Evolutionary conservation across 2,329 filamentous ascomycete genomes (phyloP).

Genomic region (Dactylonectria estremocensis): DNA sequence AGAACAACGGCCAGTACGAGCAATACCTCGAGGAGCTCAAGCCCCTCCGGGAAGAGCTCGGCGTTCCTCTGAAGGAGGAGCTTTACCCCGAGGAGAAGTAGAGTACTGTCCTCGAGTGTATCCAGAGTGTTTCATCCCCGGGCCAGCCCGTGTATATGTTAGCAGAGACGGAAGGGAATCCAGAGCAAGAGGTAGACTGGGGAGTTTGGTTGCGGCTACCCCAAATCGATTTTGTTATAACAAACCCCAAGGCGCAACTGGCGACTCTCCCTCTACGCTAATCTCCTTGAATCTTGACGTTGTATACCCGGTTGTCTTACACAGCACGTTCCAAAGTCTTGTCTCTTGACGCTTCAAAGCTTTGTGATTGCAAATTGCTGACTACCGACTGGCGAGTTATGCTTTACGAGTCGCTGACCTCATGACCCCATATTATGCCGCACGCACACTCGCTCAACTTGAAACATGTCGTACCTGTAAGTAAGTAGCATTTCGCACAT

Average conservation of each 20-base stretch:
- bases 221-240: conserved; percentile 54
- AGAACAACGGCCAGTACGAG: conserved; percentile 98
- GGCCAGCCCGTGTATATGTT: conserved; percentile 57
- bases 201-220: conserved; percentile 50
- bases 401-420: conserved; percentile 1
- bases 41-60: conserved; percentile 92
- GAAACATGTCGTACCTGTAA: background rate
- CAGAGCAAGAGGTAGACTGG: conserved; percentile 50
- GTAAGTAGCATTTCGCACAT: conserved; percentile 18
- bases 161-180: conserved; percentile 47
- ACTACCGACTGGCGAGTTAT: background rate
- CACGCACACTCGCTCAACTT: background rate
- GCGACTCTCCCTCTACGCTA: conserved; percentile 42
- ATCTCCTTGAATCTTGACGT: conserved; percentile 42
- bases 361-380: background rate
- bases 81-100: conserved; percentile 81
- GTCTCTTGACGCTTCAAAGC: background rate
- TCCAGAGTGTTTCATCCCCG: conserved; percentile 39
- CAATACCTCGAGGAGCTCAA: conserved; percentile 96
- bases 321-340: conserved; percentile 4
- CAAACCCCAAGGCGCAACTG: conserved; percentile 45
- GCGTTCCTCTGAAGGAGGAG: conserved; percentile 91
- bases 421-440: background rate
- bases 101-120: conserved; percentile 46
- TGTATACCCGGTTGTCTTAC: conserved; percentile 34